These are phyloP conservation scores for Papiliotrema laurentii DNA, from an alignment of 1,284 basidiomycete species.

Conservation along the genomic window DNA sequence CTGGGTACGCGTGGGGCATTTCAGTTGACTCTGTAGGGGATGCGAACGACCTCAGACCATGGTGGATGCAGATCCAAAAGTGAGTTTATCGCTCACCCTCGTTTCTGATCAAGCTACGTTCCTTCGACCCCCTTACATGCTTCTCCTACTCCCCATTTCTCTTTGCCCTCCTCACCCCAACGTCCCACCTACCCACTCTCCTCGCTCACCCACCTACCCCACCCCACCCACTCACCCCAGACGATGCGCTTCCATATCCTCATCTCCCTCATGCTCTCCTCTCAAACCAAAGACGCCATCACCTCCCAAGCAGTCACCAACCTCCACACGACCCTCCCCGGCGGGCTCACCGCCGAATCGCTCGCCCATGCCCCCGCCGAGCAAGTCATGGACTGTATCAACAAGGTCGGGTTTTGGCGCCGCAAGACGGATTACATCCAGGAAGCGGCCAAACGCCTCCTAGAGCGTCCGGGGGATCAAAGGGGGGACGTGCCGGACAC, in stretches of 20 bases:
- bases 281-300: slow-evolving; percentile 88
- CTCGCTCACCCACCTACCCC: not conserved
- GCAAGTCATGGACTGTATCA: slow-evolving; percentile 67
- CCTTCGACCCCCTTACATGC: no score
- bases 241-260: slow-evolving; percentile 77
- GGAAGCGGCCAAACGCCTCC: slow-evolving; percentile 61
- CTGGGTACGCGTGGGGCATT: not conserved
- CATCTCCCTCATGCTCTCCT: slow-evolving; percentile 89
- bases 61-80: slow-evolving; percentile 62
- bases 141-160: no score
- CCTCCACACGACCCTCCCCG: slow-evolving; percentile 68
- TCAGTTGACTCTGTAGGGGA: slow-evolving; percentile 18
- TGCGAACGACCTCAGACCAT: slow-evolving; percentile 32
- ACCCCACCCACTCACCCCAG: slow-evolving; percentile 43
- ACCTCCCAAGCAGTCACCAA: slow-evolving; percentile 77
- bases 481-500: slow-evolving; percentile 74
- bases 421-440: slow-evolving; percentile 72
- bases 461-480: slow-evolving; percentile 51
- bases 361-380: slow-evolving; percentile 63
- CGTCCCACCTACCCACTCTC: not conserved
- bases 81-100: slow-evolving; percentile 33
- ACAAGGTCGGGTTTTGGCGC: slow-evolving; percentile 90
- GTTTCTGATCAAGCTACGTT: not conserved
- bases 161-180: no score
- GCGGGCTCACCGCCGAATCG: slow-evolving; percentile 69